phyloP scores from a whole-genome alignment of 305 asterid genomes.

The Nicotiana rustica region DNA sequence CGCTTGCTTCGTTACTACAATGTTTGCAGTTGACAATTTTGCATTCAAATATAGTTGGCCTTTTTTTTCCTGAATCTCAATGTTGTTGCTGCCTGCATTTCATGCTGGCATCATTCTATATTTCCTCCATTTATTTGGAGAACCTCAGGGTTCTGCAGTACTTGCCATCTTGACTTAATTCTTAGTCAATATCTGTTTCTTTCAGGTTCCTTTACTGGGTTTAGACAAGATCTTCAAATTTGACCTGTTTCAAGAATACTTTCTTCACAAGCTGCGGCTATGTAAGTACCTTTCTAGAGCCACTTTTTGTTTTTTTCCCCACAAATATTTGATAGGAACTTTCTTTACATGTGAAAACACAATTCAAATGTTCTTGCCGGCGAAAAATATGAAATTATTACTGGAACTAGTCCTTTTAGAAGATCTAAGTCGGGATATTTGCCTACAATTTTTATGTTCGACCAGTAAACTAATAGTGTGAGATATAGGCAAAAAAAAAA shows the following conservation, averaged over 20 bases:
- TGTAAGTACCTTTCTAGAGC: constrained; percentile 5
- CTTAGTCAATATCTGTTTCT: neutral
- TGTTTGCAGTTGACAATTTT: neutral
- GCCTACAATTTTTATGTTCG: neutral
- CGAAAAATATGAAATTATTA: neutral
- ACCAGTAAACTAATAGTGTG: neutral
- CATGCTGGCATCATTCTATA: neutral
- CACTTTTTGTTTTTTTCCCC: neutral
- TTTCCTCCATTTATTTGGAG: constrained; percentile 6
- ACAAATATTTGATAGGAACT: neutral
- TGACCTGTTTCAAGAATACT: neutral
- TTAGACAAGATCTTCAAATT: neutral
- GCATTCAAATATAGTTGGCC: neutral
- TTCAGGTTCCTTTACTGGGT: neutral
- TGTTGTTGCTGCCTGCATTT: neutral
- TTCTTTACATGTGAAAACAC: neutral
- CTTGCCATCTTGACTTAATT: constrained; percentile 1
- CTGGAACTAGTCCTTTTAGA: constrained; percentile 5
- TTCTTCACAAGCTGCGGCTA: constrained; percentile 12
- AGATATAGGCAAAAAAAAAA: neutral
- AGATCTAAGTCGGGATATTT: constrained; percentile 10
- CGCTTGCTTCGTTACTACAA: neutral
- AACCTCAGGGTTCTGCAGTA: neutral
- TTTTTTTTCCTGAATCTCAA: neutral
- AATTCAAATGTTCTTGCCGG: neutral